phyloP scores from a whole-genome alignment of 371 early-diverging fungal genomes.

The Dichotomocladium elegans region DNA sequence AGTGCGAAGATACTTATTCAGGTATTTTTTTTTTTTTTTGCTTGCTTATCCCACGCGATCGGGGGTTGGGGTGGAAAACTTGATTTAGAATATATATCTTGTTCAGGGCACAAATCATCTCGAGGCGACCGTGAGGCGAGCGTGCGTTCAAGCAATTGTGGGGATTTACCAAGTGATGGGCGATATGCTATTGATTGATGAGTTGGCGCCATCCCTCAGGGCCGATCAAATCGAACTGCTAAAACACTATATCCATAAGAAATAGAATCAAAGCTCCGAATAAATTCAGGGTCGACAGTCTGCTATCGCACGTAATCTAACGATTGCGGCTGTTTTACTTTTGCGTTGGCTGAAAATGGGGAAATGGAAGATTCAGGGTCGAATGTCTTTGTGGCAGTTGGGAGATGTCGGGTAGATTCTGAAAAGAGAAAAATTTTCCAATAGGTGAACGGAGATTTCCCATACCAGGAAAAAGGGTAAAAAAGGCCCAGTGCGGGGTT shows the following conservation, averaged over 20 bases:
- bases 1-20: no score
- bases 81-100: no score
- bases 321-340: neutral
- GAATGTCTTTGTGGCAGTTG: neutral
- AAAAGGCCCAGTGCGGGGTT: slow-evolving; percentile 7
- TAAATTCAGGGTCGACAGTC: neutral
- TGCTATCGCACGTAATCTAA: neutral
- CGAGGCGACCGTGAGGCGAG: slow-evolving; percentile 13
- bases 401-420: slow-evolving; percentile 1
- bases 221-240: slow-evolving; percentile 20
- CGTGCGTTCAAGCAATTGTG: slow-evolving; percentile 25
- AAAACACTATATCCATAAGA: slow-evolving; percentile 9
- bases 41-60: no score
- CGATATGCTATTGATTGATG: slow-evolving; percentile 12
- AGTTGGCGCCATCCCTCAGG: slow-evolving; percentile 13
- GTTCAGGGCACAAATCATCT: slow-evolving; percentile 18
- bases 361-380: no score
- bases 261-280: neutral
- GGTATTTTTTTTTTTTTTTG: neutral
- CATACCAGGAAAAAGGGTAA: no score
- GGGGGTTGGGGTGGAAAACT: no score
- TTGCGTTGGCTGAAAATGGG: neutral
- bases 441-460: no score
- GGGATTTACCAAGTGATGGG: slow-evolving; percentile 20
- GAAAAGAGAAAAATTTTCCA: neutral